These are phyloP conservation scores for Trypanosoma scelopori DNA, from an alignment of 208 protist genomes.

Conservation along the genomic window DNA sequence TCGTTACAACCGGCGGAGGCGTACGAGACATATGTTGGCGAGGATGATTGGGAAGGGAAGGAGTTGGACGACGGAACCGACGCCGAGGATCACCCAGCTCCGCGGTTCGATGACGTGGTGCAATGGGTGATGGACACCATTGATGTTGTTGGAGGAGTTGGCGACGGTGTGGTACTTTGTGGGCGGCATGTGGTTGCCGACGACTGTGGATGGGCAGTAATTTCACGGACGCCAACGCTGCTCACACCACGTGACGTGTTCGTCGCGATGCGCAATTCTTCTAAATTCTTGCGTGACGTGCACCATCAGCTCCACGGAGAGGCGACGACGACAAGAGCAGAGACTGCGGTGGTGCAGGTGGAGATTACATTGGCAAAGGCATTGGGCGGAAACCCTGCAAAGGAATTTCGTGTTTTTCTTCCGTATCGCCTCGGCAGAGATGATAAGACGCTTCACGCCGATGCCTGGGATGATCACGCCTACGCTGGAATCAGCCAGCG, in stretches of 20 bases:
- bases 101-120: conserved; percentile 55
- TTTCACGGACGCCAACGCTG: conserved; percentile 56
- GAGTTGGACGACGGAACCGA: not conserved
- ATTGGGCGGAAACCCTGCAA: conserved; percentile 45
- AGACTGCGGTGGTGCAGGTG: conserved; percentile 7
- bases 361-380: conserved; percentile 67
- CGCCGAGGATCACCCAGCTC: not conserved
- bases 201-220: conserved; percentile 75
- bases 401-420: conserved; percentile 72
- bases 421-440: conserved; percentile 46
- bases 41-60: conserved; percentile 58
- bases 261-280: conserved; percentile 76
- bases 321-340: not conserved
- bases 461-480: conserved; percentile 18
- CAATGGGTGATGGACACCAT: conserved; percentile 42
- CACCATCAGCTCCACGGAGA: conserved; percentile 43
- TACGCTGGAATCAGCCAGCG: conserved; percentile 73
- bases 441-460: not conserved
- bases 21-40: conserved; percentile 83
- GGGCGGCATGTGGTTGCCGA: conserved; percentile 76
- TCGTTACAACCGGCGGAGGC: conserved; percentile 39
- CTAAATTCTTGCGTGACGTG: conserved; percentile 72
- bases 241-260: conserved; percentile 67
- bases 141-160: conserved; percentile 25
- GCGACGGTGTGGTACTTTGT: conserved; percentile 73